Evolutionary conservation across 139 green algal species (phyloP).

Genomic region (Chlamydomonas applanata): DNA sequence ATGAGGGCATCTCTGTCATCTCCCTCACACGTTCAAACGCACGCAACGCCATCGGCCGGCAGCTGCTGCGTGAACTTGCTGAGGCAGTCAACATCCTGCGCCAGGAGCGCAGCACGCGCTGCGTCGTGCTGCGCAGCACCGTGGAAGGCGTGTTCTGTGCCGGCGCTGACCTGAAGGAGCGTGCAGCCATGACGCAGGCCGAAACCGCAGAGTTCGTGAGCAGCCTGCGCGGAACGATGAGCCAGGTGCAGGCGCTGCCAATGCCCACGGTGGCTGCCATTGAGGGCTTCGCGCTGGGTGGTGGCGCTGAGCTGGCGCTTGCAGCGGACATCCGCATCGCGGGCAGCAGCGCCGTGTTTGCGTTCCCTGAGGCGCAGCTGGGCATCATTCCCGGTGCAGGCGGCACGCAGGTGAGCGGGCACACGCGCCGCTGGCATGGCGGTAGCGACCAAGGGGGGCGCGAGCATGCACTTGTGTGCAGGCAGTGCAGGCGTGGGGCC

Average conservation of each 20-base stretch:
- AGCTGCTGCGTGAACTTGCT: conserved; percentile 65
- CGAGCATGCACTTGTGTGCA: too few relatives aligned
- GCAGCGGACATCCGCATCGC: conserved; percentile 70
- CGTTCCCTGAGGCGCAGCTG: conserved; percentile 69
- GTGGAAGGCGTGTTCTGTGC: conserved; percentile 72
- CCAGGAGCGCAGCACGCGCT: conserved; percentile 66
- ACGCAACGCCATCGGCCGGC: conserved; percentile 74
- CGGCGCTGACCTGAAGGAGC: conserved; percentile 71
- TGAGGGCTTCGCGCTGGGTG: conserved; percentile 71
- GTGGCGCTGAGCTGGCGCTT: conserved; percentile 83
- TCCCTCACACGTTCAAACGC: conserved; percentile 54
- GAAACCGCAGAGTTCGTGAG: conserved; percentile 73
- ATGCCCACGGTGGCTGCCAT: conserved; percentile 70
- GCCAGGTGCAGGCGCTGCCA: conserved; percentile 57
- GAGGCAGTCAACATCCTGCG: conserved; percentile 57
- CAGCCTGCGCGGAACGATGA: conserved; percentile 61
- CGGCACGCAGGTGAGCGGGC: conserved; percentile 52
- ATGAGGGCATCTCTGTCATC: conserved; percentile 69
- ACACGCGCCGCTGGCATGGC: too few relatives aligned
- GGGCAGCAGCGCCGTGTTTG: conserved; percentile 38
- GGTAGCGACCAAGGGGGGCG: too few relatives aligned
- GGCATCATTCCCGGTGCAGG: conserved; percentile 86
- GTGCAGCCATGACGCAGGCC: conserved; percentile 65
- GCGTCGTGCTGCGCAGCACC: conserved; percentile 57
- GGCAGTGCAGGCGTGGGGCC: too few relatives aligned